A percentile compares a stretch with the other conserved stretches of the same genome.
Conservation (phyloP, 345 rosid species). For the Syzygium grande region DNA sequence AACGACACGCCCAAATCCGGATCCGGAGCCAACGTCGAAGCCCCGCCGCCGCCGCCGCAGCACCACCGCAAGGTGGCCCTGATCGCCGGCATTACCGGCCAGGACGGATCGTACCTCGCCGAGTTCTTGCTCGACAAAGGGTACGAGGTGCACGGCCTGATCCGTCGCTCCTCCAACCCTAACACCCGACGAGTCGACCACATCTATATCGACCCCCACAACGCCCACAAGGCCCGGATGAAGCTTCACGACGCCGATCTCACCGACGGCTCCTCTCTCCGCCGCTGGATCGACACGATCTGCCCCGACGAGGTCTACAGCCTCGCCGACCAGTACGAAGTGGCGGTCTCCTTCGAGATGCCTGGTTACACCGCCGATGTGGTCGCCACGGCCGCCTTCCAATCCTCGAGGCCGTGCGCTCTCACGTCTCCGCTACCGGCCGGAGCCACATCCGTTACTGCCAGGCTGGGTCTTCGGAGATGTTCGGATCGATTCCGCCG, state of each 20-base stretch:
- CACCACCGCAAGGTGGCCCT: slow-evolving; percentile 52
- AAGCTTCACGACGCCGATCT: slow-evolving; percentile 28
- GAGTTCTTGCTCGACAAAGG: slow-evolving; percentile 80
- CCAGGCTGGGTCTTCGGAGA: slow-evolving; percentile 94
- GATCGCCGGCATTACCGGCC: slow-evolving; percentile 87
- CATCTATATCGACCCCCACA: slow-evolving; percentile 94
- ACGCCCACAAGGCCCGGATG: slow-evolving; percentile 55
- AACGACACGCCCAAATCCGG: neutral
- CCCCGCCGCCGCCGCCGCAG: slow-evolving; percentile 7
- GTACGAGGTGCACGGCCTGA: slow-evolving; percentile 78
- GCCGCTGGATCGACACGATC: slow-evolving; percentile 59
- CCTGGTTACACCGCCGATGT: slow-evolving; percentile 97
- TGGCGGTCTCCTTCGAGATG: slow-evolving; percentile 92
- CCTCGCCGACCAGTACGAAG: slow-evolving; percentile 92
- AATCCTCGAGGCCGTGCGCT: slow-evolving; percentile 89
- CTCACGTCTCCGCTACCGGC: slow-evolving; percentile 70
- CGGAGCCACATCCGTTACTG: slow-evolving; percentile 61
- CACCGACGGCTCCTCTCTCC: slow-evolving; percentile 58
- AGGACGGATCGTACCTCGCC: slow-evolving; percentile 89
- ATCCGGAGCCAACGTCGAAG: slow-evolving; percentile 19
- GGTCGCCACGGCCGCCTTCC: slow-evolving; percentile 90
- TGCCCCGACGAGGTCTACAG: slow-evolving; percentile 88
- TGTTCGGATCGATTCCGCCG: slow-evolving; percentile 57
- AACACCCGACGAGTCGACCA: slow-evolving; percentile 70
- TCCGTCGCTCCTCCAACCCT: slow-evolving; percentile 30